A percentile compares a stretch with the other conserved stretches of the same genome.
Evolutionary conservation across 1,139 yeast species (phyloP).

Genomic region (Pichia terricola): DNA sequence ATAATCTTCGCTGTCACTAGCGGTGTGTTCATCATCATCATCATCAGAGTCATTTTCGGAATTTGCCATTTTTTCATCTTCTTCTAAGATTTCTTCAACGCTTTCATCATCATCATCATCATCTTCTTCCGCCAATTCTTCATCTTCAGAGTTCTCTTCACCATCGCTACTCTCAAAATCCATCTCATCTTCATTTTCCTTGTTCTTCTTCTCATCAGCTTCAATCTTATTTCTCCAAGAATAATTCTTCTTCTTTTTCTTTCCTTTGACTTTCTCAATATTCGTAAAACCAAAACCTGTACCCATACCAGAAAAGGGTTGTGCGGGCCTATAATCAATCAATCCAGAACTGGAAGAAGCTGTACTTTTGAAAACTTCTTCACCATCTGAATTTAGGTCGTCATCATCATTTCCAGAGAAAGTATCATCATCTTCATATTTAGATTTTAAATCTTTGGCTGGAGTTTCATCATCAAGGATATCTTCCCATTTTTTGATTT

Average conservation of each 20-base stretch:
- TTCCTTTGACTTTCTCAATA: constrained; percentile 32
- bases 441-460: too few species aligned
- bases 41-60: constrained; percentile 17
- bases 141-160: constrained; percentile 15
- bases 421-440: constrained; percentile 10
- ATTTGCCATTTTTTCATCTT: constrained; percentile 20
- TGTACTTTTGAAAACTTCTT: constrained; percentile 18
- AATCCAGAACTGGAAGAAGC: constrained; percentile 38
- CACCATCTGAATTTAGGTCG: constrained; percentile 22
- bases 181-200: constrained; percentile 32
- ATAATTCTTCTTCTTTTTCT: constrained; percentile 33
- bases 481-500: constrained; percentile 55
- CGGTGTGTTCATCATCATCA: constrained; percentile 20
- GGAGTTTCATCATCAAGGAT: constrained; percentile 19
- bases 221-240: constrained; percentile 52
- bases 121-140: constrained; percentile 14
- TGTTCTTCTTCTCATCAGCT: constrained; percentile 33
- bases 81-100: constrained; percentile 13
- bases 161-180: constrained; percentile 33
- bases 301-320: constrained; percentile 38
- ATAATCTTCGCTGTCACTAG: constrained; percentile 20
- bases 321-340: constrained; percentile 63
- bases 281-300: constrained; percentile 60
- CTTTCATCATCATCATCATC: constrained; percentile 18
- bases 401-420: background rate